Evolutionary conservation across 2,329 filamentous ascomycete genomes (phyloP).

Genomic region (Fusarium cicatricum): DNA sequence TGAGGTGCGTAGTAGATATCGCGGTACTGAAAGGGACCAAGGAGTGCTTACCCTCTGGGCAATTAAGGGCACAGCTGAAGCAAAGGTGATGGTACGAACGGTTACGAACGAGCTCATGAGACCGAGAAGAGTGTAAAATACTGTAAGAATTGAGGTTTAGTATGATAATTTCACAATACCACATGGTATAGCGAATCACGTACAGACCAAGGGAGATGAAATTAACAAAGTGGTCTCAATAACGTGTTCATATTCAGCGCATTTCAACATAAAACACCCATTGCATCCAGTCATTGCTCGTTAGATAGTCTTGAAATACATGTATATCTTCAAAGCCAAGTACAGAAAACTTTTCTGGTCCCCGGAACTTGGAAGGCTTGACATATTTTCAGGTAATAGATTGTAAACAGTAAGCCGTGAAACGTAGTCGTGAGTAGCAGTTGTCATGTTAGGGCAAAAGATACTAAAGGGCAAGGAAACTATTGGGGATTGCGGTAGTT

Average conservation of each 20-base stretch:
- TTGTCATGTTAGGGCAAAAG: conserved; percentile 11
- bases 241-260: not conserved
- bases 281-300: conserved; percentile 25
- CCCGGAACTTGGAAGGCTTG: not conserved
- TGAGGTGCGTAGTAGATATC: not conserved
- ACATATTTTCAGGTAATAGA: not conserved
- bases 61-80: not conserved
- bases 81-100: not conserved
- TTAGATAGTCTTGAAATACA: conserved; percentile 13
- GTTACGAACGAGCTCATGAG: not conserved
- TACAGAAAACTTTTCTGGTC: conserved; percentile 3
- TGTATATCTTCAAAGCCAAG: not conserved
- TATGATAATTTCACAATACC: not conserved
- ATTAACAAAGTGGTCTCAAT: not conserved
- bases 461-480: not conserved
- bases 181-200: not conserved
- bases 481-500: conserved; percentile 36
- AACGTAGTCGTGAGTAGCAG: conserved; percentile 13
- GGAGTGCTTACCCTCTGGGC: not conserved
- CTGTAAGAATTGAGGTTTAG: not conserved
- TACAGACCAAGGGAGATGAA: not conserved
- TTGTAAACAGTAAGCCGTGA: not conserved
- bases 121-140: not conserved
- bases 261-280: not conserved
- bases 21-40: not conserved